Evolutionary conservation across 441 rosid genomes (phyloP), one percentile per base, ranked within the genome.

Genomic region (Mallotus repandus): DNA sequence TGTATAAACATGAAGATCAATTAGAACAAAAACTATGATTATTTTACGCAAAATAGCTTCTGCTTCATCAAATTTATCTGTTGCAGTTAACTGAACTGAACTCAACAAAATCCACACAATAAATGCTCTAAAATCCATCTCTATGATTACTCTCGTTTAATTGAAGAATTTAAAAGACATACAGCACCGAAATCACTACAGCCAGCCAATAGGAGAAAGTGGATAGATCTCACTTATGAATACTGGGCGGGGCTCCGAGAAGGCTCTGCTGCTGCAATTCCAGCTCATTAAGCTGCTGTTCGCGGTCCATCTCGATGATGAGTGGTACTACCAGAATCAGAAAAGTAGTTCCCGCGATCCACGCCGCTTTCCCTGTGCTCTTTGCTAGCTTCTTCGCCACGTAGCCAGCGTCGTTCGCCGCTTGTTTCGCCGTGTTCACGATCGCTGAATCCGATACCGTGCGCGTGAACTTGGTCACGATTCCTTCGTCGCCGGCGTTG

Each of bases 281-380:
- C 38, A 90, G 75, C 45, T 90, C 96, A 70, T 68, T 88, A 73
- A 89, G 63, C 80, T 88, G 95, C 64, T 86, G 89, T 66, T 91
- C 95, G n/a, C 91, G 89, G 73, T 91, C 95, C 92, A 88, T 88
- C 81, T 83, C 93, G 64, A 91, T 85, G 73, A 88, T 89, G 68
- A 91, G 76, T 0, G 95, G 97, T n/a, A 88, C 93, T 3, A 80
- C 86, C 12, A 86, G 82, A 68, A 93, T 81, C 15, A 88, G 84
- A 73, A 87, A 86, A 3, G 97, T 88, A 46, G 97, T 88, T 5
- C 97, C 97, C 2, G 89, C 87, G 71, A 89, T 89, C 95, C 93
- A 89, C 61, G 93, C 95, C 5, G 95, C 97, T 84, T 89, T 89
- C 10, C 97, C 97, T 0, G 92, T 91, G 87, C 93, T 89, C 66